Conservation (phyloP, 257 asterid genomes). For the Eustoma russellianum region DNA sequence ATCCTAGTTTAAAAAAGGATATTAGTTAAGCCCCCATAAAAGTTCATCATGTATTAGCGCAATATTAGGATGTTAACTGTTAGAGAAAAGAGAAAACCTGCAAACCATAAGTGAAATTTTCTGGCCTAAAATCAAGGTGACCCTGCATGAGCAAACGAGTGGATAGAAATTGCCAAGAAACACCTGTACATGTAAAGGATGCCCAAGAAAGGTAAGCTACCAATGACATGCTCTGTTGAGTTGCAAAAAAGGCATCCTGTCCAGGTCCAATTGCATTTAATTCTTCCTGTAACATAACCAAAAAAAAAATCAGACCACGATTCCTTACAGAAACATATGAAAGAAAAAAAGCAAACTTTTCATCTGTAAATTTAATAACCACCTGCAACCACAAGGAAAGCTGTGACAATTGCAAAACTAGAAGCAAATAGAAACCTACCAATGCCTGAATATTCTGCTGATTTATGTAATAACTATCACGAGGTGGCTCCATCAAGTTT, state of each 20-base stretch:
- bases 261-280: slow-evolving; percentile 51
- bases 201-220: slow-evolving; percentile 27
- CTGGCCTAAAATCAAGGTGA: slow-evolving; percentile 76
- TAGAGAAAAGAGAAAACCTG: slow-evolving; percentile 42
- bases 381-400: neutral
- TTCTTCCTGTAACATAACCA: slow-evolving; percentile 50
- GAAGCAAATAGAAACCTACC: slow-evolving; percentile 34
- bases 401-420: neutral
- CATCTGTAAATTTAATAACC: neutral
- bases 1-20: slow-evolving; percentile 35
- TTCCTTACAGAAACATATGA: neutral
- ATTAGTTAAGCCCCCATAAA: neutral
- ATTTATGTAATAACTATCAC: slow-evolving; percentile 66
- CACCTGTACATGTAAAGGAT: neutral
- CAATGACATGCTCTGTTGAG: slow-evolving; percentile 66
- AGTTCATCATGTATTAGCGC: neutral
- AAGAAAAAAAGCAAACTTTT: neutral
- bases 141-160: slow-evolving; percentile 36
- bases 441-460: slow-evolving; percentile 72
- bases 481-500: slow-evolving; percentile 96
- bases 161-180: neutral
- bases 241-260: slow-evolving; percentile 64
- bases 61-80: neutral
- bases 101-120: slow-evolving; percentile 51
- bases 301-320: slow-evolving; percentile 1